Evolutionary conservation across 148 eudicot species (phyloP).

Genomic region (Chenopodium album): DNA sequence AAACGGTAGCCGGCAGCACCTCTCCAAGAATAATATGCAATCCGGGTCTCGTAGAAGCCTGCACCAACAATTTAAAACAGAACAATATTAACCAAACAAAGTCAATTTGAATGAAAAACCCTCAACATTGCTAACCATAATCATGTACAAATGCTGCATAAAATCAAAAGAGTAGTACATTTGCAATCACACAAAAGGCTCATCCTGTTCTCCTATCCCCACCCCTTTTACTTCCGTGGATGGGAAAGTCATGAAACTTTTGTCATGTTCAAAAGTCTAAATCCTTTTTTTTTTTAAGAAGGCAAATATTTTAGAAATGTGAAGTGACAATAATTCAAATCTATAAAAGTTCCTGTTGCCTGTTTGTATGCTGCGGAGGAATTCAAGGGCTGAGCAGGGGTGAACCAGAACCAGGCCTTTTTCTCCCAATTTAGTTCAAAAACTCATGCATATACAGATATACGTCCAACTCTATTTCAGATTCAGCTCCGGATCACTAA

Average conservation of each 20-base stretch:
- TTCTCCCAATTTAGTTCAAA: neutral
- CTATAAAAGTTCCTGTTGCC: neutral
- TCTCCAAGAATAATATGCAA: conserved; percentile 98
- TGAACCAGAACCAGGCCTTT: no score
- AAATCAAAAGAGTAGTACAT: neutral
- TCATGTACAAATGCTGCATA: neutral
- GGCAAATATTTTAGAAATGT: neutral
- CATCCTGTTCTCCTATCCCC: no score
- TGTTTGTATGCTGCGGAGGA: neutral
- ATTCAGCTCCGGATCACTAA: neutral
- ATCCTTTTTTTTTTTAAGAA: no score
- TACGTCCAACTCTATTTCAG: neutral
- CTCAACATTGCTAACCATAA: neutral
- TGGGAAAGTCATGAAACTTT: no score
- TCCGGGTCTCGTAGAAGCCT: conserved; percentile 97
- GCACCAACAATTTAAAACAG: conserved; percentile 31
- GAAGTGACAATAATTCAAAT: neutral
- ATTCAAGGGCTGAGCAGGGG: neutral
- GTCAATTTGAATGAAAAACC: neutral
- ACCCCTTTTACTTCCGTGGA: no score
- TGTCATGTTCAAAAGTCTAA: no score
- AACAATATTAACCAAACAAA: neutral
- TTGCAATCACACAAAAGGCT: neutral
- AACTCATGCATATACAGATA: neutral
- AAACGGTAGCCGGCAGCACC: conserved; percentile 92